Base-by-base conservation (phyloP, 345 rosid species). In the Citrus cavaleriei region DNA sequence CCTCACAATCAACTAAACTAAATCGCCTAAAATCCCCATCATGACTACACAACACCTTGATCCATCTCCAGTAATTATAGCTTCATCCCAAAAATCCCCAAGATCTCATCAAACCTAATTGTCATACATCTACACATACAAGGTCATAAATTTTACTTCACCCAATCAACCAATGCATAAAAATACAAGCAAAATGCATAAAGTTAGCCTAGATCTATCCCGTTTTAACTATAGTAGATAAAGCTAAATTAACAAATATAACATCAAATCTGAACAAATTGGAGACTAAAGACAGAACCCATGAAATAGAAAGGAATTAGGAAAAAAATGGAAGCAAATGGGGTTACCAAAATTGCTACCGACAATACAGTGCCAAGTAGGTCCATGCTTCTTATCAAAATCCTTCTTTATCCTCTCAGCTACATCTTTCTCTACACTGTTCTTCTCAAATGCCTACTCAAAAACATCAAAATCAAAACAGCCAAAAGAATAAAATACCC, bases 311-410 rank as follows among this genome's bases (percentile, higher is more conserved):
- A 51, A 74, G 49, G 55, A 10, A 24, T 22, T 4, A 1, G 19
- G 5, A 63, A 28, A 25, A 71, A 60, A 8, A 42, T 19, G 32
- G 74, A 75, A 75, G 61, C 60, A 79, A 55, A 68, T 67, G 34
- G 76, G 73, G 80, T 84, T 86, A 96, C 99, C 99, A 68, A 96
- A 96, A 90, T 96, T 96, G 81, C 97, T 93, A 77, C 99, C 98
- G 27, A 96, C 99, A 75, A 96, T 96, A 93, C 99, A 96, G 86
- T 96, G 99, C 99, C 99, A 96, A 81, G 99, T 96, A 77, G 95
- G 93, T 34, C 99, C 99, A 65, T 95, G 96, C 83, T 81, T 93
- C 86, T 82, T 91, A 82, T 95, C 99, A 81, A 95, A 95, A 85
- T 93, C 99, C 89, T 95, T 95, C 90, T 95, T 95, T 75, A 95